Evolutionary conservation across 2,329 filamentous ascomycete species (phyloP).

Genomic region (Trichophyton verrucosum): DNA sequence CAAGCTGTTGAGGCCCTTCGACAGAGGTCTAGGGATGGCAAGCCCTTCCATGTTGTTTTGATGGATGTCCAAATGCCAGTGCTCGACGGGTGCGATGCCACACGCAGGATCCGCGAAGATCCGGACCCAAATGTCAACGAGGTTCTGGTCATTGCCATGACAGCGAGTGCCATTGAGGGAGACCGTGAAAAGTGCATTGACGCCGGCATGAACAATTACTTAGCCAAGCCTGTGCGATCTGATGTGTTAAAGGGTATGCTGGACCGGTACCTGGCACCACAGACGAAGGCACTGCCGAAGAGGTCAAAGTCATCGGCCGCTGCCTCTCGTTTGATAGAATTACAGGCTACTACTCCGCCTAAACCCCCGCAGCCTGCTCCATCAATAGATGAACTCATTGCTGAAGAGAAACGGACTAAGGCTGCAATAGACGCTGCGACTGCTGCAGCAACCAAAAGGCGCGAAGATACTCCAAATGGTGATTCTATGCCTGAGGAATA

Average conservation of each 20-base stretch:
- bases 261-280: constrained; percentile 50
- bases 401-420: neutral
- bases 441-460: neutral
- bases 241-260: constrained; percentile 78
- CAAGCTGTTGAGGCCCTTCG: constrained; percentile 81
- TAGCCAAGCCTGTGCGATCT: constrained; percentile 87
- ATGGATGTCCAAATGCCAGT: constrained; percentile 98
- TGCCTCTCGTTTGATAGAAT: neutral
- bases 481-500: neutral
- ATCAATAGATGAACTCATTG: neutral
- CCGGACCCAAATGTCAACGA: constrained; percentile 62
- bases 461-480: neutral
- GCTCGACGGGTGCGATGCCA: constrained; percentile 84
- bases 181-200: constrained; percentile 92
- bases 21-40: constrained; percentile 54
- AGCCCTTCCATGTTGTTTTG: constrained; percentile 76
- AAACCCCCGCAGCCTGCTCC: neutral
- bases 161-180: constrained; percentile 83
- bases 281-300: constrained; percentile 14
- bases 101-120: constrained; percentile 67
- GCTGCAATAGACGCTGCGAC: neutral
- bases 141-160: constrained; percentile 94
- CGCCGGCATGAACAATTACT: constrained; percentile 94
- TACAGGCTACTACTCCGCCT: neutral
- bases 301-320: neutral